Evolutionary conservation across 2,329 filamentous ascomycete genomes (phyloP).

Genomic region (Aspergillus uvarum): DNA sequence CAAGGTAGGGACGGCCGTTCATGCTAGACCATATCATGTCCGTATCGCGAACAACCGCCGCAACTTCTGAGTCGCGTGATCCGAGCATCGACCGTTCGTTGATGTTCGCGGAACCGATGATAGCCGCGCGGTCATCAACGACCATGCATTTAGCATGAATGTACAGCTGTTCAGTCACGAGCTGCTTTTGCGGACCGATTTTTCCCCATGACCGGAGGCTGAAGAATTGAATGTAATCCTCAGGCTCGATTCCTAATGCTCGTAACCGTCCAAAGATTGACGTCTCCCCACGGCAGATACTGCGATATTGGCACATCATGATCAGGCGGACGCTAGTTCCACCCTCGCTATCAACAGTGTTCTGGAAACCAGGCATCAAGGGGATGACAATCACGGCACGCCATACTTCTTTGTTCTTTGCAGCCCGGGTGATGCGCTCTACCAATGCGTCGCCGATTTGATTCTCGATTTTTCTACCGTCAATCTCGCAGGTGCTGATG

Average conservation of each 20-base stretch:
- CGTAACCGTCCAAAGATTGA: slow-evolving; percentile 88
- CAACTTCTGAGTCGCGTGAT: slow-evolving; percentile 85
- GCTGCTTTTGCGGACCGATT: slow-evolving; percentile 75
- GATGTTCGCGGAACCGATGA: slow-evolving; percentile 98
- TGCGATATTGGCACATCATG: slow-evolving; percentile 94
- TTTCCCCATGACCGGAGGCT: slow-evolving; percentile 89
- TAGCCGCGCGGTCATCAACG: slow-evolving; percentile 86
- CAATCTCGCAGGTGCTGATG: slow-evolving; percentile 85
- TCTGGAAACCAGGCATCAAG: slow-evolving; percentile 97
- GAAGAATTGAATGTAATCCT: slow-evolving; percentile 95
- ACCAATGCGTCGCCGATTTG: slow-evolving; percentile 92
- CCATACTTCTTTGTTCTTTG: slow-evolving; percentile 84
- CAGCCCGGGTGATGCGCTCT: slow-evolving; percentile 81
- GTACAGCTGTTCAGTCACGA: slow-evolving; percentile 95
- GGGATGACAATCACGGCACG: slow-evolving; percentile 86
- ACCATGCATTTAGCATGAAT: slow-evolving; percentile 98
- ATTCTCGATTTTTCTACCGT: slow-evolving; percentile 85
- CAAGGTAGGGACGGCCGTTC: slow-evolving; percentile 83
- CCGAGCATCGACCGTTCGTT: slow-evolving; percentile 97
- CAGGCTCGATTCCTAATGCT: slow-evolving; percentile 79
- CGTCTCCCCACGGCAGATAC: slow-evolving; percentile 86
- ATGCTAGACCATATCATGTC: slow-evolving; percentile 91
- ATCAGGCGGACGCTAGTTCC: slow-evolving; percentile 93
- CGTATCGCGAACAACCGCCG: slow-evolving; percentile 84
- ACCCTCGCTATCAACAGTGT: slow-evolving; percentile 89